Evolutionary conservation across 2,329 filamentous ascomycete species (phyloP).

Genomic region (Trichoderma sp.): DNA sequence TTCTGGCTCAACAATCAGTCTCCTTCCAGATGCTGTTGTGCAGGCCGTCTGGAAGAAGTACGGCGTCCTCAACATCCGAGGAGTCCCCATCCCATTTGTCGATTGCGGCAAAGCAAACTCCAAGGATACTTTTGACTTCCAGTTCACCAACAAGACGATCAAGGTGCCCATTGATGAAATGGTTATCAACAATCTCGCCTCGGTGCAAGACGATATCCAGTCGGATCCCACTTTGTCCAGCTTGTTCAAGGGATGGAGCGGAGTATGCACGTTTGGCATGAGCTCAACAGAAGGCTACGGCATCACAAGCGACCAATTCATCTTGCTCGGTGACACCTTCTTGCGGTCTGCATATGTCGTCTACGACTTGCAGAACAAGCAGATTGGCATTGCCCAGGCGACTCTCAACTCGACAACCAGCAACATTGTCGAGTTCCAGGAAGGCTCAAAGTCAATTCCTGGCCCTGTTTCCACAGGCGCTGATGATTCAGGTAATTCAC

Average conservation of each 20-base stretch:
- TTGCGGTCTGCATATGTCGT: slow-evolving; percentile 57
- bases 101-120: slow-evolving; percentile 48
- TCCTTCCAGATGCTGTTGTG: slow-evolving; percentile 62
- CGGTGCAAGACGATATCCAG: slow-evolving; percentile 40
- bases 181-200: slow-evolving; percentile 45
- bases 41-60: slow-evolving; percentile 49
- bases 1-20: slow-evolving; percentile 69
- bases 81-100: slow-evolving; percentile 48
- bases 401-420: slow-evolving; percentile 47
- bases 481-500: background rate
- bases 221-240: slow-evolving; percentile 39
- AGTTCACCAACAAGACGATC: slow-evolving; percentile 49
- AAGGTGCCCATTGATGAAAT: slow-evolving; percentile 53
- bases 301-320: slow-evolving; percentile 32
- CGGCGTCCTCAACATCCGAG: slow-evolving; percentile 45
- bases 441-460: slow-evolving; percentile 40
- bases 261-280: slow-evolving; percentile 56
- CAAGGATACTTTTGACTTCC: slow-evolving; percentile 49
- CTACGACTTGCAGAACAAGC: slow-evolving; percentile 51
- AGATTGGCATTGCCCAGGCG: slow-evolving; percentile 53
- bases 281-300: slow-evolving; percentile 40
- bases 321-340: slow-evolving; percentile 59
- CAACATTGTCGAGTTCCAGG: slow-evolving; percentile 47
- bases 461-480: slow-evolving; percentile 16
- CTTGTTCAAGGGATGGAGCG: slow-evolving; percentile 38